Conservation (phyloP, 768 basidiomycete species). For the Agrocybe pediades region DNA sequence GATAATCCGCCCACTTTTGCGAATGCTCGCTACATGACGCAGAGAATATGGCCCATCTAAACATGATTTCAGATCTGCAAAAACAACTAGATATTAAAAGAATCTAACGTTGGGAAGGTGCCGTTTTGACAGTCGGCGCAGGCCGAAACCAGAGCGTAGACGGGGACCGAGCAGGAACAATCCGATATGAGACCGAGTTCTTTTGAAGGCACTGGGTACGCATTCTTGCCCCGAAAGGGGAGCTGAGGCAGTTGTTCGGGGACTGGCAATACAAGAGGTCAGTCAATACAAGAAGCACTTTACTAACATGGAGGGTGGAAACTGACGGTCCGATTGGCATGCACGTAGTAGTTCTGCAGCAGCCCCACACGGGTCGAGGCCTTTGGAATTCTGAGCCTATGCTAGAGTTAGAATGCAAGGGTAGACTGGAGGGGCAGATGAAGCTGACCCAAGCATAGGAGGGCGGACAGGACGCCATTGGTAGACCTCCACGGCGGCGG, state of each 20-base stretch:
- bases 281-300: neutral
- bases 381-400: conserved; percentile 13
- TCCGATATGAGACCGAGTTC: conserved; percentile 26
- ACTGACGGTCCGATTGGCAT: conserved; percentile 1
- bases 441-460: neutral
- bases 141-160: conserved; percentile 34
- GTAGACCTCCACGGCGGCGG: neutral
- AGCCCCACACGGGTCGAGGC: conserved; percentile 16
- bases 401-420: neutral
- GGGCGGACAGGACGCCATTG: neutral
- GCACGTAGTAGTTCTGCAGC: conserved; percentile 7
- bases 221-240: conserved; percentile 4
- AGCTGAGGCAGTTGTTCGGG: neutral
- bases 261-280: neutral
- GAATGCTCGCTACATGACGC: neutral
- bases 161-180: conserved; percentile 32
- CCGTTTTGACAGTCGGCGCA: conserved; percentile 31
- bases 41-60: conserved; percentile 12
- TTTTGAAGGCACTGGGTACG: conserved; percentile 20
- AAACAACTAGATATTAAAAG: neutral
- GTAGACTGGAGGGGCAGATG: neutral
- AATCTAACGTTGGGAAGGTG: conserved; percentile 5
- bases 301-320: neutral
- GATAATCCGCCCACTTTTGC: too few species aligned
- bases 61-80: neutral